phyloP scores from a whole-genome alignment of 192 early-diverging fungal genomes.

The Lobosporangium transversale region DNA sequence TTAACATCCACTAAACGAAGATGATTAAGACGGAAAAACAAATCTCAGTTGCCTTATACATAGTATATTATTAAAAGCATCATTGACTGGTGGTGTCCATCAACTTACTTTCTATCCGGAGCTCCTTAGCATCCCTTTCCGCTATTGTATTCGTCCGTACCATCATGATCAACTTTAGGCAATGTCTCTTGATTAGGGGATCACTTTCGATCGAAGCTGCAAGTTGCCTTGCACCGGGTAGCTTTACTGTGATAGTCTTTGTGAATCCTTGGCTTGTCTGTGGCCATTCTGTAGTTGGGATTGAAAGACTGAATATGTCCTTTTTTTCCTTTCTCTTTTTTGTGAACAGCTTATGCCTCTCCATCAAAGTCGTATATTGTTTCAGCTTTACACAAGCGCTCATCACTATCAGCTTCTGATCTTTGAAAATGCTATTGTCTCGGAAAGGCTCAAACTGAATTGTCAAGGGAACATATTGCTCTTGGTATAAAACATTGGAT shows the following conservation, averaged over 20 bases:
- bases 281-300: constrained; percentile 20
- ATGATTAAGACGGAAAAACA: too few relatives aligned
- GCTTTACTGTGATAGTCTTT: constrained; percentile 29
- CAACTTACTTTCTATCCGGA: constrained; percentile 41
- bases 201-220: constrained; percentile 18
- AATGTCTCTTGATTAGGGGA: constrained; percentile 20
- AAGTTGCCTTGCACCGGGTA: constrained; percentile 26
- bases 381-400: constrained; percentile 35
- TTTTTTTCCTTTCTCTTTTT: constrained; percentile 27
- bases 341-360: constrained; percentile 6
- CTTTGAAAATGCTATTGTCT: constrained; percentile 6
- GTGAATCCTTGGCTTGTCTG: constrained; percentile 24
- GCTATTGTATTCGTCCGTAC: constrained; percentile 9
- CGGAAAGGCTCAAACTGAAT: constrained; percentile 24
- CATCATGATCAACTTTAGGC: constrained; percentile 47
- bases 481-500: constrained; percentile 37
- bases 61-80: background rate
- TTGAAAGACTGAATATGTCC: constrained; percentile 10
- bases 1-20: constrained; percentile 21
- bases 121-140: constrained; percentile 31
- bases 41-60: too few relatives aligned
- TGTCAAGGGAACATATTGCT: constrained; percentile 25
- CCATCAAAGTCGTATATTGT: constrained; percentile 28
- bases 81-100: background rate
- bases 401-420: constrained; percentile 23